Evolutionary conservation across 805 yeast genomes (phyloP), one percentile per base, ranked within the genome.

Genomic region (Nakazawaea peltata): DNA sequence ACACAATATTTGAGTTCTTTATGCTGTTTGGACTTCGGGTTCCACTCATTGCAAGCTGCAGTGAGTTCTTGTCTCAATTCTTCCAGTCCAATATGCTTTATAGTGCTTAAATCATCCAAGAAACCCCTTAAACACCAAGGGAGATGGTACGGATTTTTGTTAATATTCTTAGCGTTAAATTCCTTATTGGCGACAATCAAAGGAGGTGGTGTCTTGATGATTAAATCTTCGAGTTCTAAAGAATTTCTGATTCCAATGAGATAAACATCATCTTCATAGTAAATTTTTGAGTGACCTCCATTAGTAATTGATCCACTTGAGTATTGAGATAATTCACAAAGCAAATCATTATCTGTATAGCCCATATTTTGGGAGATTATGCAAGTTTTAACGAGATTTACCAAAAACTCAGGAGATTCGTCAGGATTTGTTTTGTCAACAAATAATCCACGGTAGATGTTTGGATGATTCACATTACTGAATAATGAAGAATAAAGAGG

Each of bases 61-160:
- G 79, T 69, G 48, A 46, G 51, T 51, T 44, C 57, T 30, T 35
- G 50, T 35, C 43, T 48, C 37, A 86, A 56, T 29, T 65, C 63
- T 15, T 61, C 51, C 10, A 82, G 69, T 32, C 81, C 82, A 16
- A 71, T 65, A 28, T 71, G 52, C 28, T 56, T 57, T 36, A 63
- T 35, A 54, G 34, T 67, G 66, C 40, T 52, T 53, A 44, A 67
- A 36, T 78, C 94, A 41, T 75, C 77, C n/a, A 87, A 49, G 36
- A 90, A 64, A 0, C 96, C 95, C 30, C 96, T 63, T 58, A 90
- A 67, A 44, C 94, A 81, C 96, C 97, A 90, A 1, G 98, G 98
- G 30, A 90, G 58, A 41, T 84, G 78, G 48, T 76, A 90, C 0
- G 94, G 94, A 51, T 90, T 90, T 25, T 73, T 65, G 8, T 81